phyloP scores from a whole-genome alignment of 2,329 filamentous ascomycete species.

The Dryadomyces quercus-mongolicae region DNA sequence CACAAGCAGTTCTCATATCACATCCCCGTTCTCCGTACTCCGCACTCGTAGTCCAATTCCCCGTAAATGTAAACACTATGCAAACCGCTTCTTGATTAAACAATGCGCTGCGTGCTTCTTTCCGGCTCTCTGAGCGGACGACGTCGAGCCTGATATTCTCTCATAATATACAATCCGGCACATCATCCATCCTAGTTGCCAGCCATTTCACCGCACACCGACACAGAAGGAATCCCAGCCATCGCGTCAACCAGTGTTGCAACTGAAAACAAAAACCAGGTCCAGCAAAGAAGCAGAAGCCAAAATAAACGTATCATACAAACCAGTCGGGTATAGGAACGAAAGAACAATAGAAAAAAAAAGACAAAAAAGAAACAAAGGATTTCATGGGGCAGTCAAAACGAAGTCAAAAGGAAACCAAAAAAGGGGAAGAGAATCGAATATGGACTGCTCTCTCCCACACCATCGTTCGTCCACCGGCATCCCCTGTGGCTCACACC shows the following conservation, averaged over 20 bases:
- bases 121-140: not conserved
- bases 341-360: slow-evolving; percentile 3
- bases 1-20: not conserved
- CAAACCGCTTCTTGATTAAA: not conserved
- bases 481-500: slow-evolving; percentile 8
- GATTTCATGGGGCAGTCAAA: not conserved
- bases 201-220: not conserved
- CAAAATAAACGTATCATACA: slow-evolving; percentile 1
- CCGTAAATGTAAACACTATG: slow-evolving; percentile 4
- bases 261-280: slow-evolving; percentile 13
- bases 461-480: not conserved
- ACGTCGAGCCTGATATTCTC: not conserved
- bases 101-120: not conserved
- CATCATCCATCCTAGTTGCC: not conserved
- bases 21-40: not conserved
- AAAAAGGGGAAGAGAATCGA: slow-evolving; percentile 3
- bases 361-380: slow-evolving; percentile 1
- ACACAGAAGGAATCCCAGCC: not conserved
- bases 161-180: not conserved
- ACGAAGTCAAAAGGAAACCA: slow-evolving; percentile 6
- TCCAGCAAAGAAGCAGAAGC: slow-evolving; percentile 15
- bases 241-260: not conserved
- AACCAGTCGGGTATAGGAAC: slow-evolving; percentile 2
- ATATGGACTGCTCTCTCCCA: not conserved
- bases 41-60: not conserved